Conservation (phyloP, 148 eudicot species). For the Mesembryanthemum crystallinum region DNA sequence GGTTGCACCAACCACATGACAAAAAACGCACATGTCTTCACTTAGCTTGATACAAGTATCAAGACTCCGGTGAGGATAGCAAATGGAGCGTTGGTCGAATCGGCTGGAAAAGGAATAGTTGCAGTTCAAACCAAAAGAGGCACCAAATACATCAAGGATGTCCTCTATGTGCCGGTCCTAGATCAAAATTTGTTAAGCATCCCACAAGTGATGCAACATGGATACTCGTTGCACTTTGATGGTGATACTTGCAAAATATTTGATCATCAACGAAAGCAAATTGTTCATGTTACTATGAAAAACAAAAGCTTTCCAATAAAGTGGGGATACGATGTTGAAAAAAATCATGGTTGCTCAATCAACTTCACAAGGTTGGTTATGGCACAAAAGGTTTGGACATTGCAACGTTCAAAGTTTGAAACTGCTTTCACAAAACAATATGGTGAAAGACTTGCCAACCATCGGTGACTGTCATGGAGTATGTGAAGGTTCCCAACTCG, state of each 20-base stretch:
- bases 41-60: not conserved
- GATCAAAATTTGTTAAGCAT: conserved; percentile 12
- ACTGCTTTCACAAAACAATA: not conserved
- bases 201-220: conserved; percentile 9
- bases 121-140: conserved; percentile 5
- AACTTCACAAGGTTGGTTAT: not conserved
- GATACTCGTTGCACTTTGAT: conserved; percentile 8
- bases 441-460: conserved; percentile 9
- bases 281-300: not conserved
- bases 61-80: conserved; percentile 5
- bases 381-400: conserved; percentile 6
- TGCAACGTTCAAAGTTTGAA: conserved; percentile 1
- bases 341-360: not conserved
- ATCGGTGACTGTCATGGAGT: not conserved
- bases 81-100: not conserved
- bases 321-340: not conserved
- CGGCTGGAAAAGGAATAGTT: not conserved
- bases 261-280: not conserved
- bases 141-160: conserved; percentile 1
- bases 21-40: not conserved
- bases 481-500: too few species aligned
- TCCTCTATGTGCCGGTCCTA: not conserved
- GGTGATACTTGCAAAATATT: not conserved
- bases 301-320: not conserved
- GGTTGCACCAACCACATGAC: conserved; percentile 17